Evolutionary conservation across 805 yeast species (phyloP).

Genomic region (Lachancea meyersii): DNA sequence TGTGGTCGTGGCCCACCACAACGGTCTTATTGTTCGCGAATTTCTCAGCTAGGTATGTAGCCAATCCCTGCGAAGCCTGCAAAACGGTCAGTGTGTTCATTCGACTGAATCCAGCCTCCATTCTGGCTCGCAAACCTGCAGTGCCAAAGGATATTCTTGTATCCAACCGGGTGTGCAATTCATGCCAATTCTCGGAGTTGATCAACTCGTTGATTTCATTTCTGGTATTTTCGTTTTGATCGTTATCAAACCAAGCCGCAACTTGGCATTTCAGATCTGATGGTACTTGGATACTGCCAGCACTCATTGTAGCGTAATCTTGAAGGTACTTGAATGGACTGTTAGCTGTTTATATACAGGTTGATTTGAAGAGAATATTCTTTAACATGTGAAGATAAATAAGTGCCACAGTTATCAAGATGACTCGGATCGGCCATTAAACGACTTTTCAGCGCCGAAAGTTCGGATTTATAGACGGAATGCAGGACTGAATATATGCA

Average conservation of each 20-base stretch:
- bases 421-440: background rate
- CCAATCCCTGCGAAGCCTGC: slow-evolving; percentile 85
- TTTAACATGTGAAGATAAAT: background rate
- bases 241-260: slow-evolving; percentile 27
- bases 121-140: slow-evolving; percentile 80
- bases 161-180: slow-evolving; percentile 47
- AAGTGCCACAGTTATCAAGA: background rate
- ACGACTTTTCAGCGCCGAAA: too few relatives aligned
- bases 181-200: slow-evolving; percentile 33
- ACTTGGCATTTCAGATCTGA: slow-evolving; percentile 16
- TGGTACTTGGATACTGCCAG: slow-evolving; percentile 8
- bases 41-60: slow-evolving; percentile 39
- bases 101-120: slow-evolving; percentile 87
- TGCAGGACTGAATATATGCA: too few relatives aligned
- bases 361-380: too few relatives aligned
- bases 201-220: slow-evolving; percentile 48
- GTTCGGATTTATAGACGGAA: too few relatives aligned
- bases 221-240: slow-evolving; percentile 42
- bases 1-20: slow-evolving; percentile 89
- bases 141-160: slow-evolving; percentile 81
- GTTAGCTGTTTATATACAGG: background rate
- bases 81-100: slow-evolving; percentile 86
- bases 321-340: background rate
- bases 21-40: slow-evolving; percentile 29
- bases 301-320: background rate